Conservation (phyloP, 2,329 filamentous ascomycete species). For the Penicillium sp. region DNA sequence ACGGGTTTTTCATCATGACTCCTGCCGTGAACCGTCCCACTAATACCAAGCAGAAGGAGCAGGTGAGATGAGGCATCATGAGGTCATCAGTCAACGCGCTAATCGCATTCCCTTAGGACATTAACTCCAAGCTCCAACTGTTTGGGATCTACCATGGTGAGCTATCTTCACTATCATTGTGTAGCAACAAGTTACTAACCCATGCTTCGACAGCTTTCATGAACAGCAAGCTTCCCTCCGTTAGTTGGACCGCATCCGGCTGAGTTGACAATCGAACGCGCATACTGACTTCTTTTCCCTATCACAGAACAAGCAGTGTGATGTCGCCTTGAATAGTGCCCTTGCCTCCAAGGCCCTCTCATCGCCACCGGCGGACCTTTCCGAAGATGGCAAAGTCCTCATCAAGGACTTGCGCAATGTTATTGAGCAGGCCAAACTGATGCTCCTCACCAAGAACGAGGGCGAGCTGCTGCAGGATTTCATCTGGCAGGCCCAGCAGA, state of each 20-base stretch:
- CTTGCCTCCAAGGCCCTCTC: constrained; percentile 69
- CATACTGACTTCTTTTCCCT: constrained; percentile 7
- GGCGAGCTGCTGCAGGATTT: constrained; percentile 95
- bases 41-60: constrained; percentile 74
- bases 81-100: background rate
- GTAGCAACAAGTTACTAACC: constrained; percentile 6
- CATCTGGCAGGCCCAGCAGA: constrained; percentile 85
- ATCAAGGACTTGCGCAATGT: constrained; percentile 76
- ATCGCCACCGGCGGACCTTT: constrained; percentile 73
- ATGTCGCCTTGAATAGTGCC: constrained; percentile 88
- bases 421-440: constrained; percentile 77
- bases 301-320: constrained; percentile 84
- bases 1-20: constrained; percentile 28
- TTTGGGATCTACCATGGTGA: constrained; percentile 79
- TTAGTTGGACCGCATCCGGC: constrained; percentile 48
- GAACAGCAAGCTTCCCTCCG: constrained; percentile 85
- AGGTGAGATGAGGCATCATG: constrained; percentile 38
- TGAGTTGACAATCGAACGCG: background rate
- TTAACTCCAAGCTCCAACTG: constrained; percentile 91
- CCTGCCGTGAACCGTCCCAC: constrained; percentile 68
- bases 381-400: constrained; percentile 75
- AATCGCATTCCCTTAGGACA: constrained; percentile 49
- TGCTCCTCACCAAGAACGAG: constrained; percentile 90
- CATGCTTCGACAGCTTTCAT: constrained; percentile 64
- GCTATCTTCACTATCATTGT: background rate